Evolutionary conservation across 2,329 filamentous ascomycete species (phyloP).

Genomic region (Salinomyces thailandicus): DNA sequence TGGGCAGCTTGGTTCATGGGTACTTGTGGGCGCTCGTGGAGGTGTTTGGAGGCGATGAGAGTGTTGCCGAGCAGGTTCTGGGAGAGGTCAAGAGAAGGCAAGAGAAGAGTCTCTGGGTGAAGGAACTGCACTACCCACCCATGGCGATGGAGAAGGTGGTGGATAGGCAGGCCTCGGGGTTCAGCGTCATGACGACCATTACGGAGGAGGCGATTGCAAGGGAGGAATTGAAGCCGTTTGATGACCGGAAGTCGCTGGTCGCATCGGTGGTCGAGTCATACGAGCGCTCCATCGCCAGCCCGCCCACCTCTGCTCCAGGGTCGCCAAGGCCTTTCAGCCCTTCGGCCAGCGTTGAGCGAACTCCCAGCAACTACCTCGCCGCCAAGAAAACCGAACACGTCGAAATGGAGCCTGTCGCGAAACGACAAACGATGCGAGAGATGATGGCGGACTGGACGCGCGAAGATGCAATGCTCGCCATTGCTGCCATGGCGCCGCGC

Average conservation of each 20-base stretch:
- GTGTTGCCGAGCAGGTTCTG: conserved; percentile 52
- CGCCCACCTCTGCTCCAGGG: conserved; percentile 56
- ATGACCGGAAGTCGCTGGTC: conserved; percentile 60
- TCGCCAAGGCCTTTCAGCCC: conserved; percentile 55
- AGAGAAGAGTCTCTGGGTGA: conserved; percentile 67
- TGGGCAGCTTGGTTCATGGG: conserved; percentile 76
- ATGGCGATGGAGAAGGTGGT: conserved; percentile 44
- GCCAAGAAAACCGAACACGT: conserved; percentile 6
- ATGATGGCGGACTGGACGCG: conserved; percentile 70
- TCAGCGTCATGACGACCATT: conserved; percentile 32
- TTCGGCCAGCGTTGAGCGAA: conserved; percentile 42
- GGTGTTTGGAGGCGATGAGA: conserved; percentile 65
- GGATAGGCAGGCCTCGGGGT: not conserved
- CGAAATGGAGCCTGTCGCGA: not conserved
- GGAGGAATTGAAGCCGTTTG: conserved; percentile 62
- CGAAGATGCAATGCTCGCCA: conserved; percentile 57
- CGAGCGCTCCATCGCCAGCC: conserved; percentile 49
- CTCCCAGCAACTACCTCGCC: conserved; percentile 26
- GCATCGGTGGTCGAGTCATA: conserved; percentile 66
- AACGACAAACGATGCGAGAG: conserved; percentile 2
- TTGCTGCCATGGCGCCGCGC: conserved; percentile 51
- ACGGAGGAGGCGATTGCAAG: conserved; percentile 19
- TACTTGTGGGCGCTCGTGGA: conserved; percentile 76
- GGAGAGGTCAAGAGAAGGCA: conserved; percentile 67
- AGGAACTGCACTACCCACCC: conserved; percentile 61